These are phyloP conservation scores for Tillandsia leiboldiana DNA, from an alignment of 176 grass and related monocot genomes.

Conservation along the genomic window DNA sequence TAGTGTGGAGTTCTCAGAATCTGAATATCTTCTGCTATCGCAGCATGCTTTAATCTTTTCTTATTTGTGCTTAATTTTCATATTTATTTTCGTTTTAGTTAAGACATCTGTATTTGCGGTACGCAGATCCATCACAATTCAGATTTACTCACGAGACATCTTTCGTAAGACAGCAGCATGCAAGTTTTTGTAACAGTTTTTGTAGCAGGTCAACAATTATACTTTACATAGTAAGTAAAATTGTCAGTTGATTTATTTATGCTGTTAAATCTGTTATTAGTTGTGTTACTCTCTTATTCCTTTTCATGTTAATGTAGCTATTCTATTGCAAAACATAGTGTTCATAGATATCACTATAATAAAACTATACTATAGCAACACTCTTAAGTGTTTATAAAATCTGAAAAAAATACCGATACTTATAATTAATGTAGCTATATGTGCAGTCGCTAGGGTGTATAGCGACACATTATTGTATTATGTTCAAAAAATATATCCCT, in stretches of 20 bases:
- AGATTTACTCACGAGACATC: conserved; percentile 70
- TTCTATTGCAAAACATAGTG: too few species aligned
- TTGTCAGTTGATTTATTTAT: conserved; percentile 16
- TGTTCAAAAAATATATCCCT: too few species aligned
- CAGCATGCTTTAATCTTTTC: neutral
- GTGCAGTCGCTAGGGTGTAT: too few species aligned
- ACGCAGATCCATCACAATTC: conserved; percentile 69
- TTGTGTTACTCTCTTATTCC: neutral
- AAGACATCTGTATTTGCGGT: neutral
- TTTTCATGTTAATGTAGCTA: conserved; percentile 1
- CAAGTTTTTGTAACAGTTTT: conserved; percentile 42
- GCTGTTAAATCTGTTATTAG: neutral
- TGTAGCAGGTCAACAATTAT: conserved; percentile 26
- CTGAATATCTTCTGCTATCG: neutral
- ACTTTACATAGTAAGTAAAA: conserved; percentile 32
- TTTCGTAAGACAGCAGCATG: conserved; percentile 60
- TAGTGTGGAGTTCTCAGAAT: neutral
- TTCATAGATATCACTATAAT: too few species aligned
- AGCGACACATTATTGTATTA: too few species aligned
- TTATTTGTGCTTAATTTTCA: neutral
- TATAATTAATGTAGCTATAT: too few species aligned
- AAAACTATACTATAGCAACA: too few species aligned
- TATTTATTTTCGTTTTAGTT: neutral
- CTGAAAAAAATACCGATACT: too few species aligned
- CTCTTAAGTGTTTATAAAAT: too few species aligned